Evolutionary conservation across 257 asterid species (phyloP), one percentile per base, ranked within the genome.

Genomic region (Eucommia ulmoides): DNA sequence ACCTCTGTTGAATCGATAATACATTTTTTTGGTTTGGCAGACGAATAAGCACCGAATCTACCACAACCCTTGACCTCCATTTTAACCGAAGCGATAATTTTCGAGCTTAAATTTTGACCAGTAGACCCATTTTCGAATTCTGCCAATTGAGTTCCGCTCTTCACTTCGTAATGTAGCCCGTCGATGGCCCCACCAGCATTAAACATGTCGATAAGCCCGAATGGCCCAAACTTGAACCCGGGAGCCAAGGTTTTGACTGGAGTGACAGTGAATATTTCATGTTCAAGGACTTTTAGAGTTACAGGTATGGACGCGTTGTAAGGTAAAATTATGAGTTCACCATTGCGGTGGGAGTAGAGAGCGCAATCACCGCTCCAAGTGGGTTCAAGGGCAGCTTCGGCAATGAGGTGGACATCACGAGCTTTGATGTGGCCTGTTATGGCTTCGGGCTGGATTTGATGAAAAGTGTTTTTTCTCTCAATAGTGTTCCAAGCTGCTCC

Each of bases 401-500:
- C 51, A 15, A 85, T 71, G 60, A 67, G 77, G 58, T 85, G 92
- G 55, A 80, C 96, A 23, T 85, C 96, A 2, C 82, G 64, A 17
- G 85, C 92, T 51, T 71, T 70, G 2, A 82, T 20, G 58, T 82
- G 72, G 38, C 96, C 85, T 0, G 92, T 71, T 50, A 82, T 54
- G 0, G 80, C 65, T 15, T 77, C 94, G 0, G 85, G 53, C 20
- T 60, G 66, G 0, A 94, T 80, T 24, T 72, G 66, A 70, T 82
- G 96, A 75, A 79, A 77, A 2, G 83, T 82, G 66, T 74, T 82
- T 83, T 77, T 82, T 66, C 84, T 73, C 74, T 80, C 94, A 33
- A 55, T 51, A 17, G 61, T 64, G 41, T 71, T 82, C 96, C 96
- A 82, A 12, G 96, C 88, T 49, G 96, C 96, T 25, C 94, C 96